These are phyloP conservation scores for Zizania palustris DNA, from an alignment of 202 grass and related monocot genomes.

Conservation along the genomic window DNA sequence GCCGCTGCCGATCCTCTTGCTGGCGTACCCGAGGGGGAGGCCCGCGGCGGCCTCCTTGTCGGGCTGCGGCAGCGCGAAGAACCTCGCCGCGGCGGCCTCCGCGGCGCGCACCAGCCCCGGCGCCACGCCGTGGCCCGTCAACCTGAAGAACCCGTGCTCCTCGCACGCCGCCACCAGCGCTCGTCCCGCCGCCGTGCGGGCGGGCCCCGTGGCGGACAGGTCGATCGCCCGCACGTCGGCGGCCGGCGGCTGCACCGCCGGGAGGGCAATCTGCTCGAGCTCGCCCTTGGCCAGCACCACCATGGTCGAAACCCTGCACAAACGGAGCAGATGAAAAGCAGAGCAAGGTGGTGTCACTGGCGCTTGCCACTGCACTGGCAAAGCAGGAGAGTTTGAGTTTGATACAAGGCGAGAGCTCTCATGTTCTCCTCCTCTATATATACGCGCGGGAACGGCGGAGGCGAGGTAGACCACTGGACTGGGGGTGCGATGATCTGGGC, in stretches of 20 bases:
- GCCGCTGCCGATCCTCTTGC: constrained; percentile 65
- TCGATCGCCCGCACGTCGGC: constrained; percentile 54
- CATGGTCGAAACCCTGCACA: constrained; percentile 41
- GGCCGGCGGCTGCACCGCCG: constrained; percentile 32
- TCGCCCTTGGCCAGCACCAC: constrained; percentile 68
- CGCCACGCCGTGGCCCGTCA: constrained; percentile 71
- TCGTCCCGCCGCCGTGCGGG: constrained; percentile 38
- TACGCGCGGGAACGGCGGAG: background rate
- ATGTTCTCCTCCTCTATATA: constrained; percentile 10
- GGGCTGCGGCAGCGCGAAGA: constrained; percentile 62
- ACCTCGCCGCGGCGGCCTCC: constrained; percentile 59
- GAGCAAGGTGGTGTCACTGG: background rate
- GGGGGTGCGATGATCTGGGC: background rate
- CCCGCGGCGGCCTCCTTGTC: constrained; percentile 61
- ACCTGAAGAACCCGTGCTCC: constrained; percentile 80
- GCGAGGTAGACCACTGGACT: background rate
- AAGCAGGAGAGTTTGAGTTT: background rate
- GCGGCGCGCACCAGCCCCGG: constrained; percentile 50
- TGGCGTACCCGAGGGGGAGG: constrained; percentile 58
- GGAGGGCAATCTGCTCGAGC: constrained; percentile 67
- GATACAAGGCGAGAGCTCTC: background rate
- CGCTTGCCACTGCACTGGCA: background rate
- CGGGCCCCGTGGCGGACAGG: constrained; percentile 45
- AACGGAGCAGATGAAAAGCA: constrained; percentile 37
- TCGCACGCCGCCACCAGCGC: constrained; percentile 70